Evolutionary conservation across 2,329 filamentous ascomycete genomes (phyloP), one percentile per base, ranked within the genome.

Genomic region (Colletotrichum scovillei): DNA sequence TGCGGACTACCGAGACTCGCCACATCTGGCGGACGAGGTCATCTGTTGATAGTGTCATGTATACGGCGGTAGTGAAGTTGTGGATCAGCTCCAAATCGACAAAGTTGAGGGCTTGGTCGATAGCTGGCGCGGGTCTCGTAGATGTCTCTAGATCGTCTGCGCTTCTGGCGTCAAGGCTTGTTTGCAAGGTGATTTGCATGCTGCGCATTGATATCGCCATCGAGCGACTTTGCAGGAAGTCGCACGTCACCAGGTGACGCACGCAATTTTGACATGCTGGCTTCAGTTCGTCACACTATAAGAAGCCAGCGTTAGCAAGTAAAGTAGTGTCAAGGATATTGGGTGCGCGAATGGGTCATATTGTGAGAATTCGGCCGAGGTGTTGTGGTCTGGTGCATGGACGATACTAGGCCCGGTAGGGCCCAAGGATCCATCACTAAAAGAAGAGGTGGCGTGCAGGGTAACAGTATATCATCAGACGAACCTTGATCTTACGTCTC

Each of bases 81-180:
- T 90, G 87, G 3, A 90, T 81, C 1, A 90, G 82, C 74, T 89
- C 87, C 16, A 89, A 80, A 67, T 89, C 86, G 9, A 83, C 76
- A 1, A 87, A 75, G 53, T 85, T 84, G 22, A 85, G 77, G 8
- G 76, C 69, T 52, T 53, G 67, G 46, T 55, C 53, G 14, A 84
- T 32, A 2, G 67, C 55, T 1, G 56, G n/a, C 4, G 56, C 6
- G 8, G 16, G 19, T 2, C 22, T 35, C 12, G 24, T n/a, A 8
- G 66, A 2, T 3, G 24, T 38, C 5, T 35, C n/a, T 11, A 4
- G 9, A 12, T 28, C 46, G 7, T 38, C 56, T 7, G 11, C 4
- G n/a, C 7, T 16, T 42, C 9, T 7, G 12, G 7, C 8, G 42
- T 49, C 19, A 4, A 49, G 6, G 2, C 46, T 14, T n/a, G 14